phyloP scores from a whole-genome alignment of 495 filamentous ascomycete genomes.

The Lepidopterella palustris region DNA sequence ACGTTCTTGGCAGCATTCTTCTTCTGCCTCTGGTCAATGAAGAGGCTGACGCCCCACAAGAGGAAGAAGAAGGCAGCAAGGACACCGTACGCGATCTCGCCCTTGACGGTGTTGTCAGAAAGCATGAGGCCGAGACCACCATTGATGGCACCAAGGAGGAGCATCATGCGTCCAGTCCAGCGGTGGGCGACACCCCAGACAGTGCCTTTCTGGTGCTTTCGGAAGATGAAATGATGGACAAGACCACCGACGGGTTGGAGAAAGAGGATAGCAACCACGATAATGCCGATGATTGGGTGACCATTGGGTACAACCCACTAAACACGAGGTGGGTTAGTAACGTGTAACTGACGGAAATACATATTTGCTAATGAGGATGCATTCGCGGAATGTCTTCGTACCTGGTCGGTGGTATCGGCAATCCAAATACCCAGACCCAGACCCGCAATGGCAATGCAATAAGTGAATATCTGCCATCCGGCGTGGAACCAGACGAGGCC shows the following conservation, averaged over 20 bases:
- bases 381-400: constrained; percentile 2
- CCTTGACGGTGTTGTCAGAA: constrained; percentile 34
- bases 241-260: constrained; percentile 60
- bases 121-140: constrained; percentile 60
- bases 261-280: constrained; percentile 50
- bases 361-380: background rate
- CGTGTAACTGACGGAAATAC: no score
- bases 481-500: constrained; percentile 46
- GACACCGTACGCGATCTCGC: constrained; percentile 53
- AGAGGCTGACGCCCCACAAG: constrained; percentile 36
- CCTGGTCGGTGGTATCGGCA: constrained; percentile 35
- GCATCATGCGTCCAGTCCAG: constrained; percentile 60
- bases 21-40: background rate
- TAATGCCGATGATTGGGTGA: constrained; percentile 52
- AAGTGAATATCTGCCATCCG: constrained; percentile 50
- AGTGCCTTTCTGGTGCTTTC: constrained; percentile 44
- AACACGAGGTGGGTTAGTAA: constrained; percentile 19
- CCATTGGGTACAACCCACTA: constrained; percentile 33
- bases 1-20: background rate
- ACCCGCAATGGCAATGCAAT: constrained; percentile 51
- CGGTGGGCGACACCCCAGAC: constrained; percentile 56
- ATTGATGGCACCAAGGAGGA: constrained; percentile 63
- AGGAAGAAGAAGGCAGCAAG: constrained; percentile 48
- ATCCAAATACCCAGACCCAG: constrained; percentile 56
- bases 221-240: constrained; percentile 56